A percentile compares a stretch with the other conserved stretches of the same genome.
Evolutionary conservation across 371 early-diverging fungal genomes (phyloP).

Genomic region (Thermomucor indicae-seudaticae): DNA sequence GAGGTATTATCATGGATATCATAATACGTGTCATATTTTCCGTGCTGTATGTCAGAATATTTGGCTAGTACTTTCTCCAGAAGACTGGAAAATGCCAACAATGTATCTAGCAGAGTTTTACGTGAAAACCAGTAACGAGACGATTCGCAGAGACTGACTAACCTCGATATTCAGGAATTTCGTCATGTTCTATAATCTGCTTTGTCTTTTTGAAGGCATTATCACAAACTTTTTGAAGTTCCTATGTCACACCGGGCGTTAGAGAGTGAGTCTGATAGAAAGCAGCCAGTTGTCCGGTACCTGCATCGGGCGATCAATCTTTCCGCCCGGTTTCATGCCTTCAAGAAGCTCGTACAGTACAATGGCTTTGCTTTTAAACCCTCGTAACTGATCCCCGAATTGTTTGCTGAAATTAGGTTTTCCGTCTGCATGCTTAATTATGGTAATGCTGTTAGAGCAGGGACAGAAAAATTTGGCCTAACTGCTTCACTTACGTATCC

Average conservation of each 20-base stretch:
- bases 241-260: too few species aligned
- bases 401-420: background rate
- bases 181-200: constrained; percentile 57
- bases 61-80: constrained; percentile 79
- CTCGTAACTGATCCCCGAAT: constrained; percentile 17
- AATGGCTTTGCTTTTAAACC: constrained; percentile 75
- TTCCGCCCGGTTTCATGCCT: constrained; percentile 60
- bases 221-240: constrained; percentile 46
- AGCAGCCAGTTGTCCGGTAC: background rate
- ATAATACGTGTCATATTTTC: constrained; percentile 46
- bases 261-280: background rate
- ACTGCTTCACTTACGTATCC: constrained; percentile 72
- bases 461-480: background rate
- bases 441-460: background rate
- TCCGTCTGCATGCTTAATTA: background rate
- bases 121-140: background rate
- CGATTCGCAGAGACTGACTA: constrained; percentile 2
- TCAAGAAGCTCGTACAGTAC: constrained; percentile 78
- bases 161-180: constrained; percentile 6
- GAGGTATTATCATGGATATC: constrained; percentile 19
- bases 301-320: constrained; percentile 48
- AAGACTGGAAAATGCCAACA: constrained; percentile 72
- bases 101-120: background rate
- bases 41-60: constrained; percentile 65
- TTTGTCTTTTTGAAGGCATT: constrained; percentile 69